Percentiles rank a stretch among this genome's conserved stretches.
phyloP scores from a whole-genome alignment of 805 yeast species.

The Metschnikowia matae region DNA sequence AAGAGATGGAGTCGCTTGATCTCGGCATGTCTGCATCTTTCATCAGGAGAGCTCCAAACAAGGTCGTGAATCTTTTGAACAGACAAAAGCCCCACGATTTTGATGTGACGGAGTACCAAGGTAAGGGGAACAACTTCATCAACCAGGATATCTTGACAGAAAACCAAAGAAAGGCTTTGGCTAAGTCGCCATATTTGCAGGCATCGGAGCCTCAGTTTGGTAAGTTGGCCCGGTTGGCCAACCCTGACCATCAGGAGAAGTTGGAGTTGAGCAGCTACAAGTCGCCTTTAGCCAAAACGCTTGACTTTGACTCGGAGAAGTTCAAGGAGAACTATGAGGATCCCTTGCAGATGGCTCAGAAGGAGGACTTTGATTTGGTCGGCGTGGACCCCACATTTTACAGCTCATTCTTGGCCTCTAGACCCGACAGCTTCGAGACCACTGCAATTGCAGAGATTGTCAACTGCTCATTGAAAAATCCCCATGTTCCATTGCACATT shows the following conservation, averaged over 20 bases:
- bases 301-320: constrained; percentile 16
- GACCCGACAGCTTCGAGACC: constrained; percentile 87
- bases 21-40: constrained; percentile 40
- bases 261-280: constrained; percentile 11
- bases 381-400: constrained; percentile 60
- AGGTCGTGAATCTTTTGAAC: constrained; percentile 31
- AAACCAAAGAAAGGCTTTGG: constrained; percentile 49
- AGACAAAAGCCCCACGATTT: constrained; percentile 11
- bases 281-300: constrained; percentile 24
- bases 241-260: constrained; percentile 22
- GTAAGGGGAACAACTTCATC: constrained; percentile 22
- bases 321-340: constrained; percentile 17
- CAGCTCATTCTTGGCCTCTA: constrained; percentile 69
- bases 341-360: constrained; percentile 43
- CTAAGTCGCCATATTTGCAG: constrained; percentile 52
- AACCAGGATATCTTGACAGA: constrained; percentile 38
- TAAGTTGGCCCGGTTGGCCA: constrained; percentile 37
- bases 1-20: constrained; percentile 30
- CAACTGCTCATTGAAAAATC: constrained; percentile 52
- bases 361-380: constrained; percentile 36
- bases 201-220: constrained; percentile 60
- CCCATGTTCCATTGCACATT: constrained; percentile 71
- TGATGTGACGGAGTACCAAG: constrained; percentile 29
- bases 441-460: constrained; percentile 77
- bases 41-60: constrained; percentile 36